phyloP scores from a whole-genome alignment of 1,139 yeast species.

The Magnusiomyces tetraspermus region DNA sequence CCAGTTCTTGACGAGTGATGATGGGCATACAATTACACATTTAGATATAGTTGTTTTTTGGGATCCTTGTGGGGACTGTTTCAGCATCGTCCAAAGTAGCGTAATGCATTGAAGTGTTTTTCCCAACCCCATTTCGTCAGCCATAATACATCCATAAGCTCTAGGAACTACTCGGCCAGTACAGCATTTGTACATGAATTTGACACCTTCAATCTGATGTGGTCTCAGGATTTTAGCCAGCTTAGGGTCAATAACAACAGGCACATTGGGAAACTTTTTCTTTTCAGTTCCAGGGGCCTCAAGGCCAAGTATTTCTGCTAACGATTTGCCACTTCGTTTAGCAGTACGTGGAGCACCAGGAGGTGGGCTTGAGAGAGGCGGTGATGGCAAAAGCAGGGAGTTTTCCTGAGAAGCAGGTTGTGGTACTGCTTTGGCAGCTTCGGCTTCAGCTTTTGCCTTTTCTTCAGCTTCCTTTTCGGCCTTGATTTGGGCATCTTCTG shows the following conservation, averaged over 20 bases:
- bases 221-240: constrained; percentile 81
- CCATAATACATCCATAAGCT: constrained; percentile 97
- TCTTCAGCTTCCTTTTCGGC: constrained; percentile 18
- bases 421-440: background rate
- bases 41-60: constrained; percentile 66
- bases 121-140: constrained; percentile 98
- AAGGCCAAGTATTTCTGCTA: constrained; percentile 78
- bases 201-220: constrained; percentile 94
- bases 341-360: constrained; percentile 30
- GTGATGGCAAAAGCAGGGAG: constrained; percentile 10
- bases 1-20: constrained; percentile 92
- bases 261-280: constrained; percentile 66
- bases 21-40: constrained; percentile 92
- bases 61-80: constrained; percentile 81
- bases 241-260: constrained; percentile 92
- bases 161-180: constrained; percentile 78
- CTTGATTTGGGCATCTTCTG: constrained; percentile 16
- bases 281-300: constrained; percentile 33
- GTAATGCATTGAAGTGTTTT: constrained; percentile 91
- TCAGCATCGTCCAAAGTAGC: constrained; percentile 84
- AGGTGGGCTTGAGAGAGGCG: constrained; percentile 12
- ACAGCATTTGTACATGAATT: constrained; percentile 80
- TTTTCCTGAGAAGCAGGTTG: background rate
- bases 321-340: constrained; percentile 44
- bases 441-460: constrained; percentile 13